Evolutionary conservation across 306 rosid genomes (phyloP).

Genomic region (Cicer arietinum): DNA sequence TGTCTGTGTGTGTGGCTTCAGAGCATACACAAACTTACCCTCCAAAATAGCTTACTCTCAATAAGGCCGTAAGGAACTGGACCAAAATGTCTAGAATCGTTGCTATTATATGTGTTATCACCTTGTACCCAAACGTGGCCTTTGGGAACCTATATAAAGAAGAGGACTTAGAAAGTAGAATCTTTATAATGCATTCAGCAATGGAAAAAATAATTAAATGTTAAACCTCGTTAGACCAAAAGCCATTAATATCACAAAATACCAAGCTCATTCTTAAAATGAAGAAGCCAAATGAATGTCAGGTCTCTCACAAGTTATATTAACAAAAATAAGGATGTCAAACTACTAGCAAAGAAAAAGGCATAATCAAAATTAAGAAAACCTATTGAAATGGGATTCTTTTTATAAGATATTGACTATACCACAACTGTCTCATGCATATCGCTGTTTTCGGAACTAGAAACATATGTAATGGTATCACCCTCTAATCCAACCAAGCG

Average conservation of each 20-base stretch:
- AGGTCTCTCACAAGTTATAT: conserved; percentile 13
- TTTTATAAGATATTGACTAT: conserved; percentile 34
- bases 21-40: conserved; percentile 51
- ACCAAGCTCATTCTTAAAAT: background rate
- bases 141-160: conserved; percentile 65
- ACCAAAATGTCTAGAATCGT: conserved; percentile 78
- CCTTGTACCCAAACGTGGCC: conserved; percentile 86
- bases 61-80: conserved; percentile 77
- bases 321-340: background rate
- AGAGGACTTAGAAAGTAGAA: conserved; percentile 28
- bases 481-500: conserved; percentile 82
- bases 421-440: conserved; percentile 66
- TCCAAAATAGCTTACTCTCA: conserved; percentile 65
- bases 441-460: conserved; percentile 58
- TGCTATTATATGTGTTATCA: conserved; percentile 58
- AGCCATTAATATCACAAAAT: background rate
- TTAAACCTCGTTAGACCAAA: background rate
- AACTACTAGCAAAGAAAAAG: conserved; percentile 10
- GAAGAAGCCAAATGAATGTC: conserved; percentile 25
- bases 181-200: conserved; percentile 12
- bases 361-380: conserved; percentile 14
- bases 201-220: background rate
- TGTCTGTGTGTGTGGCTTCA: conserved; percentile 1
- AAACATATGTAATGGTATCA: conserved; percentile 61
- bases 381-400: background rate